Evolutionary conservation across 1,139 yeast species (phyloP).

Genomic region (Candida gigantensis): DNA sequence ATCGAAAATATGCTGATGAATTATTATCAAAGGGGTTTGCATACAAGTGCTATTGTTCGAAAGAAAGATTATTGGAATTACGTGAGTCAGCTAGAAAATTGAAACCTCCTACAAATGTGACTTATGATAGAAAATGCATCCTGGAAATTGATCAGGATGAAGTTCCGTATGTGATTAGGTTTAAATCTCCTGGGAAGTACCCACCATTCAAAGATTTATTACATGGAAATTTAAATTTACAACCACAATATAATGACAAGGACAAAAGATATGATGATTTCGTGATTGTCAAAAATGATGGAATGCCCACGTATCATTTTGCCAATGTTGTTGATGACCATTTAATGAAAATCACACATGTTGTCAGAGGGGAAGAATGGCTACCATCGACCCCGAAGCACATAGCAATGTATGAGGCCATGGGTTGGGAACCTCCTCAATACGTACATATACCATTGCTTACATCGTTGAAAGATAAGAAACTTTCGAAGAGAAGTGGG

Average conservation of each 20-base stretch:
- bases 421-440: constrained; percentile 82
- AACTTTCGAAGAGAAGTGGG: constrained; percentile 82
- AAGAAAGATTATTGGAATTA: constrained; percentile 68
- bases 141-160: constrained; percentile 29
- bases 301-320: constrained; percentile 92
- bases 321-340: constrained; percentile 97
- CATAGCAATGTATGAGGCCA: constrained; percentile 78
- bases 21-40: constrained; percentile 71
- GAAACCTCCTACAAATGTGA: constrained; percentile 87
- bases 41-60: constrained; percentile 82
- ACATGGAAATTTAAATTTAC: constrained; percentile 75
- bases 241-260: constrained; percentile 69
- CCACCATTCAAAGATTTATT: constrained; percentile 69
- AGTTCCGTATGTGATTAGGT: constrained; percentile 50
- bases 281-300: constrained; percentile 85
- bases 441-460: constrained; percentile 89
- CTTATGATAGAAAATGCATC: constrained; percentile 83
- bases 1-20: constrained; percentile 54
- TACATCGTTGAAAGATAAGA: constrained; percentile 74
- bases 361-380: constrained; percentile 98
- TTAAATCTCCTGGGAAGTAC: constrained; percentile 69
- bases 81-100: constrained; percentile 72
- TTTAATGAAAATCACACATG: constrained; percentile 89
- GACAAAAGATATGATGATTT: constrained; percentile 89
- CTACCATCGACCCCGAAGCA: constrained; percentile 94